Percentiles rank a stretch among this genome's conserved stretches.
Conservation (phyloP, 1,139 yeast species). For the Hemisphaericaspora xylofermentans region DNA sequence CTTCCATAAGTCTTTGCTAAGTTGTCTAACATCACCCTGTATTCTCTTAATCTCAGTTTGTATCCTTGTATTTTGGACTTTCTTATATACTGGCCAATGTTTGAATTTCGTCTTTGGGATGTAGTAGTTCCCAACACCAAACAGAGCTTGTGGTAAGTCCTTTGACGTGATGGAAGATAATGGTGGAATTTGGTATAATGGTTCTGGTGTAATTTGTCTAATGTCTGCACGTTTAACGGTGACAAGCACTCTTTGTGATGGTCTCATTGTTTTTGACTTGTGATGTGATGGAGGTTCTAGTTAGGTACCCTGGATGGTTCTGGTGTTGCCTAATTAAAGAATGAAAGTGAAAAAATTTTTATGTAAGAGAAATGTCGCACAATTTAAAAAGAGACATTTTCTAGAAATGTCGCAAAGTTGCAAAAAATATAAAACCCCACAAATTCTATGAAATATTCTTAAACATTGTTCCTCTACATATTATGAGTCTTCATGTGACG, state of each 20-base stretch:
- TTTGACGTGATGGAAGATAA: conserved; percentile 6
- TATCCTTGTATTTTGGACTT: conserved; percentile 51
- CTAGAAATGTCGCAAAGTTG: conserved; percentile 14
- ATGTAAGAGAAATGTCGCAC: not conserved
- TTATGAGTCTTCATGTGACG: conserved; percentile 39
- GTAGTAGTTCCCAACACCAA: conserved; percentile 47
- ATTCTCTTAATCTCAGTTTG: conserved; percentile 66
- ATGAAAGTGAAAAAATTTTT: conserved; percentile 1
- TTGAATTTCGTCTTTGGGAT: conserved; percentile 57
- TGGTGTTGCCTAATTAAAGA: not conserved
- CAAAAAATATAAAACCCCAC: no score
- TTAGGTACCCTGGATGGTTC: not conserved
- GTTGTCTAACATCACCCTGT: conserved; percentile 56
- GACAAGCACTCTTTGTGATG: conserved; percentile 14
- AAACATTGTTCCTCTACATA: no score
- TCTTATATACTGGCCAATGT: conserved; percentile 69
- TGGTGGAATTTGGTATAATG: conserved; percentile 8
- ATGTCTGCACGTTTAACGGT: not conserved
- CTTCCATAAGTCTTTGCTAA: conserved; percentile 58
- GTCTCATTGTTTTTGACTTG: conserved; percentile 22
- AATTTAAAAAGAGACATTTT: not conserved
- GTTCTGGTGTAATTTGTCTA: not conserved
- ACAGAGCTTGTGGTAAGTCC: conserved; percentile 29
- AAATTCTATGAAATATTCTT: no score
- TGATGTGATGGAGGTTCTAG: not conserved